Conservation (phyloP, 805 yeast genomes). For the Lachancea meyersii region DNA sequence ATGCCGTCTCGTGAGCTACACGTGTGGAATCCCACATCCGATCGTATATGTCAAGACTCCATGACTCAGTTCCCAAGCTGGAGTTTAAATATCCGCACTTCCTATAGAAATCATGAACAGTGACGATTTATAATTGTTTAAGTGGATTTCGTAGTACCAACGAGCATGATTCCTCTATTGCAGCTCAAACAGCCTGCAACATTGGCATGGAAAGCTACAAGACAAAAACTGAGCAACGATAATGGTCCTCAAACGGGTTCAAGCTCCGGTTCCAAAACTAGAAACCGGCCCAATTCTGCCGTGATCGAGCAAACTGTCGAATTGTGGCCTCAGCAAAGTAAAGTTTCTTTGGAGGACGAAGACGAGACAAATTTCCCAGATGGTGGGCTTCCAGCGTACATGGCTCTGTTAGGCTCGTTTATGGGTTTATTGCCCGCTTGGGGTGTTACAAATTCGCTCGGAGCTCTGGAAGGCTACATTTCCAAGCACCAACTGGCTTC, state of each 20-base stretch:
- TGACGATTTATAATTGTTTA: no score
- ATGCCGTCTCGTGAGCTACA: no score
- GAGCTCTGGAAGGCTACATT: conserved; percentile 62
- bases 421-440: conserved; percentile 52
- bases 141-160: background rate
- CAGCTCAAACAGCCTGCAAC: background rate
- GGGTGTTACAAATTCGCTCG: conserved; percentile 56
- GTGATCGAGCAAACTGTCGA: background rate
- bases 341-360: conserved; percentile 8
- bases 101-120: no score
- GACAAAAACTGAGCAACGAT: background rate
- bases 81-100: no score
- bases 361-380: conserved; percentile 37
- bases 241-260: background rate
- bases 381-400: conserved; percentile 54
- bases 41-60: no score
- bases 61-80: no score
- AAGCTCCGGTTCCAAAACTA: background rate
- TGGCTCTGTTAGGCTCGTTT: conserved; percentile 54
- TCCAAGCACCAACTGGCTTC: conserved; percentile 46
- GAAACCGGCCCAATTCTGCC: background rate
- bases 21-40: no score
- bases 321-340: background rate
- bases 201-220: background rate
- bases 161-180: background rate